These are phyloP conservation scores for Colletotrichum eremochloae DNA, from an alignment of 2,329 filamentous ascomycete genomes.

Conservation along the genomic window DNA sequence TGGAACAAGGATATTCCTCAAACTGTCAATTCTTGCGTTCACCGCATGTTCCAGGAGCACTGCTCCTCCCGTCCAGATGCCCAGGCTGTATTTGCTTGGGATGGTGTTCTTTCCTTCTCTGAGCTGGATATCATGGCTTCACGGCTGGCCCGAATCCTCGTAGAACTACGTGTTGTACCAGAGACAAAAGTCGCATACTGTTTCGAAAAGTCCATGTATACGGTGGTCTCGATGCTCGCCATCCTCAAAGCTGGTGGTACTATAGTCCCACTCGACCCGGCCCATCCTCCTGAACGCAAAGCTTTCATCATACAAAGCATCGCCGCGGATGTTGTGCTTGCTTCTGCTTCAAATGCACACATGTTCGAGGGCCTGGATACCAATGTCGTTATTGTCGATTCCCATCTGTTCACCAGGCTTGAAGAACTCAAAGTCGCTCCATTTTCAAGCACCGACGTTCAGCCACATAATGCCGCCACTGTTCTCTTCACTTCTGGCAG, in stretches of 20 bases:
- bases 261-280: conserved; percentile 49
- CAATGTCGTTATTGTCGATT: conserved; percentile 4
- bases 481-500: conserved; percentile 68
- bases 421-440: conserved; percentile 2
- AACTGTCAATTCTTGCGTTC: conserved; percentile 13
- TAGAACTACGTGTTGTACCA: conserved; percentile 42
- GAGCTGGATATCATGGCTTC: conserved; percentile 43
- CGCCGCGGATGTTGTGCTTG: neutral
- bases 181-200: conserved; percentile 46
- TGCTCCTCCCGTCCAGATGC: neutral
- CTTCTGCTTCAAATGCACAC: neutral
- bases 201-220: conserved; percentile 48
- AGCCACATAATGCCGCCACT: conserved; percentile 41
- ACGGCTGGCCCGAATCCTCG: conserved; percentile 40
- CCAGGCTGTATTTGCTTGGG: conserved; percentile 44
- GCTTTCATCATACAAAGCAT: conserved; percentile 20
- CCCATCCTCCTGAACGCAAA: conserved; percentile 31
- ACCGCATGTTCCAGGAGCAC: conserved; percentile 15
- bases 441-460: conserved; percentile 17
- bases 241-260: conserved; percentile 51
- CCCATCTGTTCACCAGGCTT: neutral
- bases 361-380: neutral
- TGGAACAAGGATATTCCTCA: conserved; percentile 7
- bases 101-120: conserved; percentile 43
- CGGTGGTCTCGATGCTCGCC: conserved; percentile 48